A percentile compares a stretch with the other conserved stretches of the same genome.
These are phyloP conservation scores for Quercus variabilis DNA, from an alignment of 306 rosid species.

Conservation along the genomic window DNA sequence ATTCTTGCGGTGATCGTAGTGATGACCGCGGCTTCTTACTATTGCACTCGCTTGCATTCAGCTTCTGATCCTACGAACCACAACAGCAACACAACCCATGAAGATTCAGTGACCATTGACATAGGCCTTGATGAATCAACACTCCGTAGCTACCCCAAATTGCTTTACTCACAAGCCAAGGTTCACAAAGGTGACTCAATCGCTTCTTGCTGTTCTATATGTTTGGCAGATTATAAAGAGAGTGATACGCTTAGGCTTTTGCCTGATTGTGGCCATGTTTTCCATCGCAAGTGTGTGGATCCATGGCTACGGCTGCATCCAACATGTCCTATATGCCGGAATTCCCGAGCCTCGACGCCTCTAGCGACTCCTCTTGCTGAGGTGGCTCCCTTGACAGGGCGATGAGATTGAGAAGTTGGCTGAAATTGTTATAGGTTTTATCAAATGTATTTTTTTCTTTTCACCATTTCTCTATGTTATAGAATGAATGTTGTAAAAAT, in stretches of 20 bases:
- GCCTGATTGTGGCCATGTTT: slow-evolving; percentile 31
- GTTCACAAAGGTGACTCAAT: not conserved
- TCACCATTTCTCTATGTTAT: too few species aligned
- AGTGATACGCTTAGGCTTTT: slow-evolving; percentile 13
- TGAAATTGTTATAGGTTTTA: too few species aligned
- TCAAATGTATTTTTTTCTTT: too few species aligned
- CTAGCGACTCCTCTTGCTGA: slow-evolving; percentile 11
- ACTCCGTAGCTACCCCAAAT: slow-evolving; percentile 2
- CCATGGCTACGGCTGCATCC: slow-evolving; percentile 16
- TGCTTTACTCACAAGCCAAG: slow-evolving; percentile 15
- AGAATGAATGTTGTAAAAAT: too few species aligned
- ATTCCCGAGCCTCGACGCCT: too few species aligned
- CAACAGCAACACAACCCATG: not conserved
- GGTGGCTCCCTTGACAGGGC: slow-evolving; percentile 1
- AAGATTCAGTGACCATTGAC: not conserved
- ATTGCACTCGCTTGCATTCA: slow-evolving; percentile 1
- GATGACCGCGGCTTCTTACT: slow-evolving; percentile 1
- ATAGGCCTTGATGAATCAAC: slow-evolving; percentile 16
- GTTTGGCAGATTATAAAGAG: slow-evolving; percentile 22
- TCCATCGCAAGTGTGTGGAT: slow-evolving; percentile 20
- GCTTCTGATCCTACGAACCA: not conserved
- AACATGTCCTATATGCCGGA: slow-evolving; percentile 8
- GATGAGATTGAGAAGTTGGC: not conserved
- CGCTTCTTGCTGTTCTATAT: slow-evolving; percentile 11
- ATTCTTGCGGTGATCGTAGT: slow-evolving; percentile 8